phyloP scores from a whole-genome alignment of 2,329 filamentous ascomycete species.

The Trichoderma atroviride region DNA sequence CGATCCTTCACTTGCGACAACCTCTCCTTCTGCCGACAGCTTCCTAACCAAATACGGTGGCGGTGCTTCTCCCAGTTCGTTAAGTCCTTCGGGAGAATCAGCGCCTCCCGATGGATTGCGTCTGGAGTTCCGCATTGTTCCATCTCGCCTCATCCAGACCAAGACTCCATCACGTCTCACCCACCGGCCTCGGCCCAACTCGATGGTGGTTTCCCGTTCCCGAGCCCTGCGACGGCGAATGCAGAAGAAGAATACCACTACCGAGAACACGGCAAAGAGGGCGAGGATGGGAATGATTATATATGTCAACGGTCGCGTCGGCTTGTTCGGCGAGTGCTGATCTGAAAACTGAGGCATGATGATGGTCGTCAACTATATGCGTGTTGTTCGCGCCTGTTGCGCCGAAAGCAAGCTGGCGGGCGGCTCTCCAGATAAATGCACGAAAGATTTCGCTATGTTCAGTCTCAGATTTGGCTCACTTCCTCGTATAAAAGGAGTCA shows the following conservation, averaged over 20 bases:
- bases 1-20: not conserved
- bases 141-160: constrained; percentile 32
- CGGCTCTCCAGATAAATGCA: not conserved
- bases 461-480: not conserved
- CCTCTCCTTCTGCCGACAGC: constrained; percentile 30
- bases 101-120: constrained; percentile 32
- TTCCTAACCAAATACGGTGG: constrained; percentile 58
- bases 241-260: constrained; percentile 47
- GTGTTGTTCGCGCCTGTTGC: not conserved
- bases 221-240: constrained; percentile 38
- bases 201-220: constrained; percentile 13
- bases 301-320: constrained; percentile 59
- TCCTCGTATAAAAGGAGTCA: not conserved
- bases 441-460: not conserved
- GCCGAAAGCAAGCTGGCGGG: not conserved
- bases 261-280: constrained; percentile 45
- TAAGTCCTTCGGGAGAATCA: constrained; percentile 56
- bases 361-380: not conserved
- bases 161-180: constrained; percentile 34
- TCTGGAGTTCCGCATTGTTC: constrained; percentile 29
- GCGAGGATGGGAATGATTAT: constrained; percentile 55
- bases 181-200: constrained; percentile 26
- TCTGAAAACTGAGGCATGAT: constrained; percentile 25
- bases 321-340: constrained; percentile 42
- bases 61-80: constrained; percentile 66